Evolutionary conservation across 257 asterid species (phyloP), one percentile per base, ranked within the genome.

Genomic region (Primulina eburnea): DNA sequence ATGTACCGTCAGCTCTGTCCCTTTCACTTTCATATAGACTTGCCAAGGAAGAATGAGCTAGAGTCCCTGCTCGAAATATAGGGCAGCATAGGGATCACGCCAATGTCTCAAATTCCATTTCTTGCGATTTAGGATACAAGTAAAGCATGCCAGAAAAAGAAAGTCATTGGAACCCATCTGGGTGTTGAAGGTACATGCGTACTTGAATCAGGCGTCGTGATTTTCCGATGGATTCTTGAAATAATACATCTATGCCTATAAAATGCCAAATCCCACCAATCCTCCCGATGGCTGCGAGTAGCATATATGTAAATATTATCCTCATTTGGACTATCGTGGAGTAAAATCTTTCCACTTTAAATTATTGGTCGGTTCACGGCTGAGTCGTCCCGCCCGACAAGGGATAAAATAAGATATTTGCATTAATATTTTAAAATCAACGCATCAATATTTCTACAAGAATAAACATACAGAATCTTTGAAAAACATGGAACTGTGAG

Each of bases 11-110:
- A 21, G 80, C 96, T 56, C 98, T 92, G 18, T 87, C 97, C 58
- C 93, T 92, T 1, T 92, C 98, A 35, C 96, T 92, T 2, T 75
- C 96, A 26, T 90, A 88, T 78, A 97, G 95, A 0, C 88, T 84
- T 74, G 83, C 89, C 0, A 84, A 82, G 32, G 79, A 79, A 75
- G 89, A 89, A 68, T 80, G 71, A 64, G 71, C 70, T 33, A 62
- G 74, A 58, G 75, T 18, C 66, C 66, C 88, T 52, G 57, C 75
- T 58, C 60, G 80, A 17, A 79, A 68, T 28, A 28, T 72, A 2
- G 84, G 77, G 78, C 82, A 75, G 77, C 70, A 77, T 83, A 75
- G 80, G 74, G 73, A 72, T 65, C 80, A 70, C 37, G 80, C 75
- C 50, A 85, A 81, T 57, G 66, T 81, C 60, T 69, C 89, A 8